Evolutionary conservation across 768 basidiomycete species (phyloP).

Genomic region (Mycena venus): DNA sequence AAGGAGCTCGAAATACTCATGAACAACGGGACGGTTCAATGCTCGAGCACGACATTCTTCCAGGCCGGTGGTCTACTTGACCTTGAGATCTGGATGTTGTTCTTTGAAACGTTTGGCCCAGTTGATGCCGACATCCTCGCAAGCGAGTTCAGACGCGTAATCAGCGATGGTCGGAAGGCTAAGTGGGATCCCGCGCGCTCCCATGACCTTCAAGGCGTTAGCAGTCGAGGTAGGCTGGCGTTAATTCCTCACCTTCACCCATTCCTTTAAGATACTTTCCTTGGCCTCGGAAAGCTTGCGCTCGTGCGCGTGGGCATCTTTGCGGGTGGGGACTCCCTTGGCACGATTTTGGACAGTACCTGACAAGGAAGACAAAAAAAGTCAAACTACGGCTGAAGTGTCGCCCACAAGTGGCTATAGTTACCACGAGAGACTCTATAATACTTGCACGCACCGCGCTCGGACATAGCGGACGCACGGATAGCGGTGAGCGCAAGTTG

Average conservation of each 20-base stretch:
- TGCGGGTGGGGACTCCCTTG: background rate
- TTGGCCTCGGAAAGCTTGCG: background rate
- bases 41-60: slow-evolving; percentile 19
- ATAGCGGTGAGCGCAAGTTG: slow-evolving; percentile 3
- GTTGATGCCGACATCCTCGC: background rate
- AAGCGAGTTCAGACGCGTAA: background rate
- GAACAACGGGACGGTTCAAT: background rate
- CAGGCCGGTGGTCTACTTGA: slow-evolving; percentile 8
- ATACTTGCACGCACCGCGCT: background rate
- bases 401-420: too few relatives aligned
- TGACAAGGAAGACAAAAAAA: too few relatives aligned
- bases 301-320: background rate
- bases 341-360: background rate
- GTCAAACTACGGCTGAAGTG: too few relatives aligned
- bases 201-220: slow-evolving; percentile 4
- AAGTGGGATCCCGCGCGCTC: background rate
- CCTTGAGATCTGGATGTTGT: slow-evolving; percentile 15
- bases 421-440: background rate
- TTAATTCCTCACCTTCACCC: slow-evolving; percentile 6
- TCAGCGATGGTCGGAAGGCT: background rate
- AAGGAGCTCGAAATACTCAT: slow-evolving; percentile 8
- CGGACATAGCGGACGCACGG: background rate
- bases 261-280: slow-evolving; percentile 5
- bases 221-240: background rate
- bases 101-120: slow-evolving; percentile 11